Conservation (phyloP, 1,284 basidiomycete species). For the Neonothopanus nambi region DNA sequence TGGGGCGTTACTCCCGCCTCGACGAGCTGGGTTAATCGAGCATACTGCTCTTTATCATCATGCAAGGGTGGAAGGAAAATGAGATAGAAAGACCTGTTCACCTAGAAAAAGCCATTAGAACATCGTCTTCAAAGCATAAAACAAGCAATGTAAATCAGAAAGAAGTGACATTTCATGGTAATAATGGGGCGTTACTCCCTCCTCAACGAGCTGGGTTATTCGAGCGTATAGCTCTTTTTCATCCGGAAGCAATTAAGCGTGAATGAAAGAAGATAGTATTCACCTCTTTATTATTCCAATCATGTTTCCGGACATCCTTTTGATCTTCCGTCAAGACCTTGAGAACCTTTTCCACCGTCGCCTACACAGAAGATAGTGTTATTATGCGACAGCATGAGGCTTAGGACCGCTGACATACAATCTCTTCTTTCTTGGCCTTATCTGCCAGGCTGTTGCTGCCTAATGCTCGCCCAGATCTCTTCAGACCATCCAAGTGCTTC, state of each 20-base stretch:
- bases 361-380: conserved; percentile 44
- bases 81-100: conserved; percentile 17
- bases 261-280: conserved; percentile 30
- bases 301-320: conserved; percentile 92
- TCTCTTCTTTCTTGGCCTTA: conserved; percentile 96
- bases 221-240: conserved; percentile 70
- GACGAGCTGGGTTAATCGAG: conserved; percentile 63
- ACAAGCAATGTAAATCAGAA: not conserved
- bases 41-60: conserved; percentile 69
- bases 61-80: conserved; percentile 11
- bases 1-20: conserved; percentile 59
- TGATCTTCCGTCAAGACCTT: conserved; percentile 80
- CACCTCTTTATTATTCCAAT: conserved; percentile 98
- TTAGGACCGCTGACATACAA: conserved; percentile 51
- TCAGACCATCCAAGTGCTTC: conserved; percentile 83
- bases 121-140: conserved; percentile 4
- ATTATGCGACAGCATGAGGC: conserved; percentile 13
- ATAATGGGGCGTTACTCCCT: conserved; percentile 67
- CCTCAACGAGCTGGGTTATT: conserved; percentile 63
- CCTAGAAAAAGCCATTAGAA: conserved; percentile 16
- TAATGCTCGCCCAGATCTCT: conserved; percentile 70
- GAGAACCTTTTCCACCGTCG: conserved; percentile 83
- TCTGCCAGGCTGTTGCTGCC: conserved; percentile 87
- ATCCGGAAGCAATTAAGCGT: conserved; percentile 42
- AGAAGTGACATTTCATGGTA: conserved; percentile 56